Evolutionary conservation across 2,329 filamentous ascomycete genomes (phyloP).

Genomic region (Stemphylium vesicarium): DNA sequence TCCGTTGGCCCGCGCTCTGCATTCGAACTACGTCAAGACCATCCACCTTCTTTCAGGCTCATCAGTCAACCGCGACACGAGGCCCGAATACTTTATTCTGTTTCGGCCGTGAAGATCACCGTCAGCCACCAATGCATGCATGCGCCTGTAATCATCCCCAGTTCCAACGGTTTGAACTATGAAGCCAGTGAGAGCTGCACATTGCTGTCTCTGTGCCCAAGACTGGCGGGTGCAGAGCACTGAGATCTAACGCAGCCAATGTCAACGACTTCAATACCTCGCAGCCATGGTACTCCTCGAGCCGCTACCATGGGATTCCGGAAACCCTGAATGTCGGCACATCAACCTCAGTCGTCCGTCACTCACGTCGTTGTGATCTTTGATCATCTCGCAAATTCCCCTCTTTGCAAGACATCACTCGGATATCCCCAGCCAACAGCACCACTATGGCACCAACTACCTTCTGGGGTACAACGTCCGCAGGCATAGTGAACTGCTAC

Average conservation of each 20-base stretch:
- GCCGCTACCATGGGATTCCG: not conserved
- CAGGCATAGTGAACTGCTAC: not conserved
- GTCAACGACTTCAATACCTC: not conserved
- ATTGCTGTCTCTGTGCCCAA: no score
- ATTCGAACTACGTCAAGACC: not conserved
- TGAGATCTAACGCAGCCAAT: not conserved
- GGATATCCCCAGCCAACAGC: not conserved
- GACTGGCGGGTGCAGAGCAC: not conserved
- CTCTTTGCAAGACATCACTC: not conserved
- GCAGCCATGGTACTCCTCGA: slow-evolving; percentile 2
- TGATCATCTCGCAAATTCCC: not conserved
- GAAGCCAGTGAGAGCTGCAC: no score
- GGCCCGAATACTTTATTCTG: no score
- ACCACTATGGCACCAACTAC: slow-evolving; percentile 5
- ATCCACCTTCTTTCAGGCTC: no score
- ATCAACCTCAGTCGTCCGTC: not conserved
- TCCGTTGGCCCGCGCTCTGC: not conserved
- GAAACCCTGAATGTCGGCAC: not conserved
- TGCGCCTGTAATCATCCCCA: no score
- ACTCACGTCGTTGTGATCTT: not conserved
- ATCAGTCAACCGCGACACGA: no score
- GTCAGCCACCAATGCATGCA: no score
- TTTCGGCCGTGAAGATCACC: no score
- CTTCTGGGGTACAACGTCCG: not conserved
- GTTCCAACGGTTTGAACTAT: no score